Evolutionary conservation across 2,329 filamentous ascomycete species (phyloP).

Genomic region (Trichoderma atroviride): DNA sequence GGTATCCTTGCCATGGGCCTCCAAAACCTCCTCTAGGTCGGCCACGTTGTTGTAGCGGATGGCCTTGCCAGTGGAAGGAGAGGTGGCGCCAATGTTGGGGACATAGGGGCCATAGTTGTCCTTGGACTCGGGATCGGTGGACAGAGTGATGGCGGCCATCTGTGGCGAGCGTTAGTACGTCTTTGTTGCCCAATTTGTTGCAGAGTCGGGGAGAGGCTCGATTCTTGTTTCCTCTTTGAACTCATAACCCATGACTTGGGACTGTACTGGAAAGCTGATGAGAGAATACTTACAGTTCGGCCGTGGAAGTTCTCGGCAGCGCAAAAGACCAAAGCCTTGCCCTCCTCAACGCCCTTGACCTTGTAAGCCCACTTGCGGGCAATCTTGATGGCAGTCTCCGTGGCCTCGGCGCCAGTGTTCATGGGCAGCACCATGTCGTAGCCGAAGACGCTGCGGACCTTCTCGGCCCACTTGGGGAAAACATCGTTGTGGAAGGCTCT

Average conservation of each 20-base stretch:
- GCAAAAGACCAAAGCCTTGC: constrained; percentile 81
- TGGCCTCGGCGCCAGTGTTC: constrained; percentile 96
- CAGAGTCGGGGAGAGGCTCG: neutral
- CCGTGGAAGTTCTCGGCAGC: constrained; percentile 95
- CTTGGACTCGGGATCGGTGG: constrained; percentile 90
- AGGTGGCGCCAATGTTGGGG: constrained; percentile 77
- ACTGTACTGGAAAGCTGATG: neutral
- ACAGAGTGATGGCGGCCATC: constrained; percentile 95
- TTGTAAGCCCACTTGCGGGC: constrained; percentile 98
- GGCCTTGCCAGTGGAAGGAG: constrained; percentile 71
- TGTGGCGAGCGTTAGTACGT: constrained; percentile 38
- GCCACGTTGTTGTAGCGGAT: constrained; percentile 86
- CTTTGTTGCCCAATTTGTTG: neutral
- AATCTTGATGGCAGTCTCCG: constrained; percentile 95
- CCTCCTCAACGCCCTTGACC: constrained; percentile 83
- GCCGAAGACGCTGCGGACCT: constrained; percentile 83
- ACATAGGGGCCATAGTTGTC: constrained; percentile 97
- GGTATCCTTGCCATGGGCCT: constrained; percentile 79
- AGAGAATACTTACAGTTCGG: constrained; percentile 68
- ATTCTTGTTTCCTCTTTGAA: too few species aligned
- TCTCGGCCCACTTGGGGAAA: constrained; percentile 93
- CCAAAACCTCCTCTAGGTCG: constrained; percentile 77
- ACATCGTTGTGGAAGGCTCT: constrained; percentile 98
- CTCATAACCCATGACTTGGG: neutral
- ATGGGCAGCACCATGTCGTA: constrained; percentile 98